A percentile compares a stretch with the other conserved stretches of the same genome.
phyloP scores from a whole-genome alignment of 1,284 basidiomycete genomes.

The Thelephora terrestris region DNA sequence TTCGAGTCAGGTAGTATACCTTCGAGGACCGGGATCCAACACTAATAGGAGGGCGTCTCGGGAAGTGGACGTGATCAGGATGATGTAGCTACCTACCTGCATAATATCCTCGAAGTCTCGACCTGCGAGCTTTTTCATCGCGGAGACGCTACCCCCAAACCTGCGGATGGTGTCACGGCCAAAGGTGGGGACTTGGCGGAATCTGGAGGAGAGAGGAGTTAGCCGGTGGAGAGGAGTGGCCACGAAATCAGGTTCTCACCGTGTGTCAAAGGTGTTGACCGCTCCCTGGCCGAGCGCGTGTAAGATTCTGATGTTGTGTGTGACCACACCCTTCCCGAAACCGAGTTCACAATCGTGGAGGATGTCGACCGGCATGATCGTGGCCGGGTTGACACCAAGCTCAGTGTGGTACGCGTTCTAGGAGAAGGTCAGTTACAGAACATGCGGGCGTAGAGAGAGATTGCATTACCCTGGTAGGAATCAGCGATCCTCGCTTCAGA shows the following conservation, averaged over 20 bases:
- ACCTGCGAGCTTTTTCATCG: too few species aligned
- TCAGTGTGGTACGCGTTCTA: constrained; percentile 25
- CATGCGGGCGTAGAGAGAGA: background rate
- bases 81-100: constrained; percentile 14
- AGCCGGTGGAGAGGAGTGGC: too few species aligned
- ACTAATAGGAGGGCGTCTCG: too few species aligned
- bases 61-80: constrained; percentile 6
- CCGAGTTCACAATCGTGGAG: constrained; percentile 28
- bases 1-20: constrained; percentile 19
- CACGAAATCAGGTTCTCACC: constrained; percentile 9
- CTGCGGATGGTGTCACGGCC: too few species aligned
- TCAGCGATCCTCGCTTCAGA: too few species aligned
- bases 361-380: constrained; percentile 18
- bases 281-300: constrained; percentile 5
- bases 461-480: too few species aligned
- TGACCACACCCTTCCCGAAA: too few species aligned
- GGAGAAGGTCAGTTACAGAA: too few species aligned
- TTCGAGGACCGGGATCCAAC: constrained; percentile 21
- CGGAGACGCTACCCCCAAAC: too few species aligned
- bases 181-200: too few species aligned
- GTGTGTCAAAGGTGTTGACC: constrained; percentile 10
- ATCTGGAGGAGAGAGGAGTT: constrained; percentile 13
- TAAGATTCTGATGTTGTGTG: constrained; percentile 20
- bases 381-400: constrained; percentile 16
- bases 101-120: constrained; percentile 17